Base-by-base conservation (phyloP, 179 eudicot genomes). In the Silene vulgaris region DNA sequence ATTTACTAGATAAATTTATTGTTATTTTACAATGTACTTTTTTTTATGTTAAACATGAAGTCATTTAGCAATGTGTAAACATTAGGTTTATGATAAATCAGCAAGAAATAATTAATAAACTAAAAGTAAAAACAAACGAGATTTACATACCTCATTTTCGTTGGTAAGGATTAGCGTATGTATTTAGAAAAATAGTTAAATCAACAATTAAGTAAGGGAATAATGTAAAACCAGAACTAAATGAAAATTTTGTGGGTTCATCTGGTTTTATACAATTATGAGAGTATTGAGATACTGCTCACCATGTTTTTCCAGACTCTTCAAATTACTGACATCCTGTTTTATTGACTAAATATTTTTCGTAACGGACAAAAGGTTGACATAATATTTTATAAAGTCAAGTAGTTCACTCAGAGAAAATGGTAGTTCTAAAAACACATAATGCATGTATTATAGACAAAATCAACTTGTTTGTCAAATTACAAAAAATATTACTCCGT, bases 261-360 rank as follows among this genome's bases (percentile, higher is more conserved):
- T 9, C 28, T 28, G 1, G 67, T 63, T 63, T 23, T 63, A 63
- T 63, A 63, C n/a, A 28, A 23, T 63, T 0, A 62, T 20, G 28
- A 9, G 37, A 63, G 11, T 63, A 8, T 21, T 63, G 67, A 23
- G 67, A 23, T 63, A 28, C 5, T 63, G 67, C 67, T 63, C n/a
- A 13, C 37, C 67, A 63, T 26, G 67, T 63, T 28, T 63, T 4
- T 8, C 29, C 7, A 40, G 32, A 63, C 67, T 63, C n/a, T 63
- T 23, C 9, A 23, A 13, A 28, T 63, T 1, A 63, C 2, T 11
- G 28, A 63, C 67, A 23, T 23, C 35, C 14, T 63, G 35, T 28
- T 63, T 23, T 29, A 26, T 63, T 63, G 37, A 63, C 67, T 63
- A 11, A 62, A 62, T 21, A 62, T 62, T 62, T 62, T 62, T 50